Conservation (phyloP, 2,329 filamentous ascomycete species). For the Diaporthe sp. region DNA sequence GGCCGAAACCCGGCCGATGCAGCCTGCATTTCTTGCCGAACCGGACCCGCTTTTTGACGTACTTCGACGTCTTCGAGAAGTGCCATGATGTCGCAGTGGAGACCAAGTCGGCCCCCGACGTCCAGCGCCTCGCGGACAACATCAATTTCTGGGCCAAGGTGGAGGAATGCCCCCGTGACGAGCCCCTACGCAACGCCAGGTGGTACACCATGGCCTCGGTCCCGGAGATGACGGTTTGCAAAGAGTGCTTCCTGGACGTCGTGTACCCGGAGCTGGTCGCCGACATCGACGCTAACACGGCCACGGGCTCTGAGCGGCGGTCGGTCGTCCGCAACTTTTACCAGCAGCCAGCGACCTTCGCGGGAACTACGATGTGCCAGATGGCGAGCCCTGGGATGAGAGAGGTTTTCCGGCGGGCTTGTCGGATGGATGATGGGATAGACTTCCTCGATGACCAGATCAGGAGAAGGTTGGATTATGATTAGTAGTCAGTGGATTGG, state of each 20-base stretch:
- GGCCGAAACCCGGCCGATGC: conserved; percentile 70
- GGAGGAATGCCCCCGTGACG: conserved; percentile 76
- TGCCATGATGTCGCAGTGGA: conserved; percentile 65
- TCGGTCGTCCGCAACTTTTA: conserved; percentile 75
- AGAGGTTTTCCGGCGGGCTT: conserved; percentile 76
- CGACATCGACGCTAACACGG: conserved; percentile 50
- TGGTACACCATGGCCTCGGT: conserved; percentile 86
- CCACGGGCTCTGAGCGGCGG: neutral
- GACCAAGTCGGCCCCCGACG: conserved; percentile 64
- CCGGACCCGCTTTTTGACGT: conserved; percentile 68
- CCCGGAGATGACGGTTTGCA: conserved; percentile 85
- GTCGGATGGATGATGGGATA: conserved; percentile 73
- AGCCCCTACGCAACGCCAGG: conserved; percentile 69
- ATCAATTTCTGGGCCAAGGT: conserved; percentile 70
- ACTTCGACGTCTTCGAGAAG: conserved; percentile 73
- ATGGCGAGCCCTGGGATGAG: conserved; percentile 87
- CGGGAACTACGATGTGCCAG: conserved; percentile 73
- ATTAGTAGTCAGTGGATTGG: neutral
- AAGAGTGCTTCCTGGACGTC: conserved; percentile 86
- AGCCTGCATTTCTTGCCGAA: conserved; percentile 73
- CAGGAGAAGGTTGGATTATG: conserved; percentile 67
- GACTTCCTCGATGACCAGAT: conserved; percentile 71
- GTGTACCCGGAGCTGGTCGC: conserved; percentile 77
- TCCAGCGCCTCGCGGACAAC: conserved; percentile 73
- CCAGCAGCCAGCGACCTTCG: conserved; percentile 68